Evolutionary conservation across 495 filamentous ascomycete genomes (phyloP).

Genomic region (Penicillium turbatum): DNA sequence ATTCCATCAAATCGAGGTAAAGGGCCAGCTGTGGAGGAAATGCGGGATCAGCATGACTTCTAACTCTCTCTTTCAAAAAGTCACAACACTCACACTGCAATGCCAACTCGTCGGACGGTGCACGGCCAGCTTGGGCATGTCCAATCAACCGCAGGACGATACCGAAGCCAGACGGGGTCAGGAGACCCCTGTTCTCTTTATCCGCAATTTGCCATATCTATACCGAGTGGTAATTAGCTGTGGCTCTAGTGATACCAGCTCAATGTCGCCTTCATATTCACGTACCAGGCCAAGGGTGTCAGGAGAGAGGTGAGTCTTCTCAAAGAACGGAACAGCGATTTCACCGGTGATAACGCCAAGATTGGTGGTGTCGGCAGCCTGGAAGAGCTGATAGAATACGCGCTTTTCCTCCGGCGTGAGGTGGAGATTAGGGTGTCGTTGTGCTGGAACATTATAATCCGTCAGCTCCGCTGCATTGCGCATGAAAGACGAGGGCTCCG

Average conservation of each 20-base stretch:
- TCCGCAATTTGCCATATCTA: constrained; percentile 99
- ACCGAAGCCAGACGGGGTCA: constrained; percentile 87
- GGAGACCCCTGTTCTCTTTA: constrained; percentile 87
- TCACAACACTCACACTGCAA: constrained; percentile 53
- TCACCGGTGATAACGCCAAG: constrained; percentile 95
- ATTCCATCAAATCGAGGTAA: constrained; percentile 85
- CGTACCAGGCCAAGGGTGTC: constrained; percentile 83
- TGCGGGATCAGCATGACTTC: constrained; percentile 14
- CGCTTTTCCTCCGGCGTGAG: constrained; percentile 90
- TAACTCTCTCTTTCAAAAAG: neutral
- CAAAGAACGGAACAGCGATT: constrained; percentile 94
- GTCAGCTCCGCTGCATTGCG: constrained; percentile 26
- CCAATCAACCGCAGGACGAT: constrained; percentile 90
- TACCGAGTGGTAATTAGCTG: neutral
- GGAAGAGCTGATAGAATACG: constrained; percentile 85
- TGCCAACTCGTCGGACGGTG: constrained; percentile 74
- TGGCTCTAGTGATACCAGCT: constrained; percentile 4
- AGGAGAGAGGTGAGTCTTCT: constrained; percentile 84
- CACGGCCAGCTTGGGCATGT: constrained; percentile 82
- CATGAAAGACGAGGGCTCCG: constrained; percentile 6
- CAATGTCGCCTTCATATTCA: constrained; percentile 2
- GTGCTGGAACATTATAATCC: constrained; percentile 21
- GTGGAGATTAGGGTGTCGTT: constrained; percentile 66
- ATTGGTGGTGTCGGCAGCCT: constrained; percentile 79
- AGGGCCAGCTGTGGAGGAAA: constrained; percentile 61